Evolutionary conservation across 2,329 filamentous ascomycete species (phyloP).

Genomic region (Mycosphaerella sp.): DNA sequence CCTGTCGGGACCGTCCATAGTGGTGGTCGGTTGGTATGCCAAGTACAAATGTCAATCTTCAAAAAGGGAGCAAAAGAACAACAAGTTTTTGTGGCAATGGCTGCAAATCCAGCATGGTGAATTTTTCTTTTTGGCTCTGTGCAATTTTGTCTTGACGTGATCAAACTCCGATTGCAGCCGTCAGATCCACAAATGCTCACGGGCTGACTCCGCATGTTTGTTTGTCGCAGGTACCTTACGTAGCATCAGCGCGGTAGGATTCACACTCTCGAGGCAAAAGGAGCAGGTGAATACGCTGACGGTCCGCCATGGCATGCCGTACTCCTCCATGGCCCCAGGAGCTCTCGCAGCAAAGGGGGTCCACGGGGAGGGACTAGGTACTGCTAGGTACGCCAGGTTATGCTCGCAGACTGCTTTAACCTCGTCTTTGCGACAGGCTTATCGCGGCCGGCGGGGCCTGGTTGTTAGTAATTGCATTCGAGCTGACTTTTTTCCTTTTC

Average conservation of each 20-base stretch:
- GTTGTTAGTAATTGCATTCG: conserved; percentile 8
- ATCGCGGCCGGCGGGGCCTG: conserved; percentile 11
- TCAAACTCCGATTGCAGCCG: no score
- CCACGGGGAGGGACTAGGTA: no score
- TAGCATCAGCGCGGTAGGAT: neutral
- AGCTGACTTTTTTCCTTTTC: neutral
- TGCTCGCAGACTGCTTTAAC: neutral
- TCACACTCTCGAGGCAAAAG: neutral
- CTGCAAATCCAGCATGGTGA: neutral
- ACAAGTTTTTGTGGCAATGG: no score
- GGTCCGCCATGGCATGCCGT: neutral
- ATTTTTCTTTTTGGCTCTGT: neutral
- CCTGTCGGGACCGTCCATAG: conserved; percentile 25
- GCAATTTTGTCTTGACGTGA: no score
- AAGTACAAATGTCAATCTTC: neutral
- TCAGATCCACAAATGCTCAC: neutral
- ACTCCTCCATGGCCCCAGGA: neutral
- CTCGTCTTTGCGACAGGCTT: conserved; percentile 10
- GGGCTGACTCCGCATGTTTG: neutral
- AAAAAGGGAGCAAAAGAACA: neutral
- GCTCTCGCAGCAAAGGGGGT: neutral
- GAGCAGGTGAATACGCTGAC: conserved; percentile 5
- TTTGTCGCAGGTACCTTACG: neutral
- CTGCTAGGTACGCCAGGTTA: no score
- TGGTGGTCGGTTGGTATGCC: conserved; percentile 4